Percentiles rank a stretch among this genome's conserved stretches.
These are phyloP conservation scores for Aspergillus fumigatiaffinis DNA, from an alignment of 2,329 filamentous ascomycete genomes.

Conservation along the genomic window DNA sequence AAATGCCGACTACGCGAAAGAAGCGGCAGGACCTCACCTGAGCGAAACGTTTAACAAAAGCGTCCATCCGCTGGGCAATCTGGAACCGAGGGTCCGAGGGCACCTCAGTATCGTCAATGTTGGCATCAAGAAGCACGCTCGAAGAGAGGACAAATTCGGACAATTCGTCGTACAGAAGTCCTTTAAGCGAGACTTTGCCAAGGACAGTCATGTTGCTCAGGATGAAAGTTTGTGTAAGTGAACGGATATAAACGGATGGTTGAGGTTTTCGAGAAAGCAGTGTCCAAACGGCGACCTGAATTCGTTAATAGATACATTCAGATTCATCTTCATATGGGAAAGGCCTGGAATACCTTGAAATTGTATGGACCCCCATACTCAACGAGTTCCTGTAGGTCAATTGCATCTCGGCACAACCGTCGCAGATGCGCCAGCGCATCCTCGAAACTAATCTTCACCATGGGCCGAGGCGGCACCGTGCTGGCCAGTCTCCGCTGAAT, in stretches of 20 bases:
- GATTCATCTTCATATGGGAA: slow-evolving; percentile 9
- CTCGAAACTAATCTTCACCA: slow-evolving; percentile 70
- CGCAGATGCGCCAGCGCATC: slow-evolving; percentile 68
- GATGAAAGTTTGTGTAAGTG: slow-evolving; percentile 71
- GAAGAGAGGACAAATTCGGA: slow-evolving; percentile 69
- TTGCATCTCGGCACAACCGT: slow-evolving; percentile 67
- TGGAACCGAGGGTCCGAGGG: slow-evolving; percentile 69
- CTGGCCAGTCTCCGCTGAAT: slow-evolving; percentile 89
- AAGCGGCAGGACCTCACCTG: slow-evolving; percentile 33
- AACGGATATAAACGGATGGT: slow-evolving; percentile 78
- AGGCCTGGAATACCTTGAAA: slow-evolving; percentile 55
- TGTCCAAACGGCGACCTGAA: slow-evolving; percentile 65
- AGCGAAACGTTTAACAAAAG: slow-evolving; percentile 53
- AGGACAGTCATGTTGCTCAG: slow-evolving; percentile 69
- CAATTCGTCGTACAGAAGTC: slow-evolving; percentile 80
- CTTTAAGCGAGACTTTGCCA: slow-evolving; percentile 63
- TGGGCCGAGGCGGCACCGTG: slow-evolving; percentile 87
- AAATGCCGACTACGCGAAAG: background rate
- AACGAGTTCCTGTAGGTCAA: slow-evolving; percentile 64
- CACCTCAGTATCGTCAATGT: slow-evolving; percentile 72
- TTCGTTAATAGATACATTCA: slow-evolving; percentile 8
- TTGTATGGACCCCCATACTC: slow-evolving; percentile 66
- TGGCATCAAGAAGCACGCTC: slow-evolving; percentile 65
- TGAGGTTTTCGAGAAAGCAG: slow-evolving; percentile 78
- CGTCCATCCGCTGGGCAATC: slow-evolving; percentile 70